phyloP scores from a whole-genome alignment of 2,329 filamentous ascomycete species.

The Nothomitra cinnamomea region DNA sequence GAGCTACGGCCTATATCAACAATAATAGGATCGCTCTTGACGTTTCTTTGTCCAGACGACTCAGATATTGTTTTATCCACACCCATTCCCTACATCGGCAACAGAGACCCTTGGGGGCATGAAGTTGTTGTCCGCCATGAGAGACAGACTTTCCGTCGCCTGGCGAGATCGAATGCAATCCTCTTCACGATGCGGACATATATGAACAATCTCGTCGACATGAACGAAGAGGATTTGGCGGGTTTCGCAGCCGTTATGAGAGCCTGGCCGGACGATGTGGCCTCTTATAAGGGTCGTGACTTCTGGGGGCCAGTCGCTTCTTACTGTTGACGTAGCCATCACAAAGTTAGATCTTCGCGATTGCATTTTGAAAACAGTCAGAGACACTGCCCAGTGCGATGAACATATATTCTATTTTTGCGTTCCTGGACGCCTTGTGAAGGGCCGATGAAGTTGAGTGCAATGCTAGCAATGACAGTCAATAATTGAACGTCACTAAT shows the following conservation, averaged over 20 bases:
- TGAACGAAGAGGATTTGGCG: slow-evolving; percentile 3
- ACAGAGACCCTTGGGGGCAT: background rate
- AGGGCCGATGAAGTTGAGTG: too few species aligned
- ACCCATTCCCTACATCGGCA: background rate
- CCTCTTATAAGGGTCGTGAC: background rate
- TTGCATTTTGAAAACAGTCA: too few species aligned
- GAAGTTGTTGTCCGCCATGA: slow-evolving; percentile 1
- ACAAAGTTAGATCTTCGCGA: too few species aligned
- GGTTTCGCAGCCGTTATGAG: background rate
- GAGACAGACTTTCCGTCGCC: slow-evolving; percentile 2
- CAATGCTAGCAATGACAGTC: too few species aligned
- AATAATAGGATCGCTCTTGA: too few species aligned
- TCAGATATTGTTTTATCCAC: background rate
- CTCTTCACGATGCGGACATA: slow-evolving; percentile 2
- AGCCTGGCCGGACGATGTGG: background rate
- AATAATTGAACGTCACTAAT: too few species aligned
- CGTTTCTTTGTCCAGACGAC: slow-evolving; percentile 2
- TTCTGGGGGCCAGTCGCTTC: slow-evolving; percentile 6
- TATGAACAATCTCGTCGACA: background rate
- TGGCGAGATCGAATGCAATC: background rate
- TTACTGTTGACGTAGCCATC: too few species aligned
- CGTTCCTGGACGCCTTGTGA: too few species aligned
- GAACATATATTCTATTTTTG: too few species aligned
- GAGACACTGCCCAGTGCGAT: too few species aligned
- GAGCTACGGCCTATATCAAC: too few species aligned